phyloP scores from a whole-genome alignment of 2,329 filamentous ascomycete genomes.

The Beauveria sp. region DNA sequence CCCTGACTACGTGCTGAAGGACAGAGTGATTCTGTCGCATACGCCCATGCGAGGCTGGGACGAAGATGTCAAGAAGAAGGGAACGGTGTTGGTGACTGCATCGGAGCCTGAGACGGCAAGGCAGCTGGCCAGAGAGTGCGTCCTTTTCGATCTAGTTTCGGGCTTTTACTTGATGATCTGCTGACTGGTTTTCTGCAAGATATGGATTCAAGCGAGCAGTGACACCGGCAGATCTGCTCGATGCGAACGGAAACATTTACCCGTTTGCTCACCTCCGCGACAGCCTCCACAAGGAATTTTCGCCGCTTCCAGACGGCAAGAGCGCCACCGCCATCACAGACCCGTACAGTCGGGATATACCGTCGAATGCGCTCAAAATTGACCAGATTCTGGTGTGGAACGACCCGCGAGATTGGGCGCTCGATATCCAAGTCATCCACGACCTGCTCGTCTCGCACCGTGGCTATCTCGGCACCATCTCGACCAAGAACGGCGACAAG shows the following conservation, averaged over 20 bases:
- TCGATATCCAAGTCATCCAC: constrained; percentile 76
- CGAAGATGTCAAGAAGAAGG: constrained; percentile 26
- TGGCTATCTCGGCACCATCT: constrained; percentile 78
- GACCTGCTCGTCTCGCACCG: constrained; percentile 72
- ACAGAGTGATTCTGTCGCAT: constrained; percentile 65
- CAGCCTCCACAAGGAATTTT: constrained; percentile 22
- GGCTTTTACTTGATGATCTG: not conserved
- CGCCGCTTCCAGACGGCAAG: constrained; percentile 26
- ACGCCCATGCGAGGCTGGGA: constrained; percentile 68
- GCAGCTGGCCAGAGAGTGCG: constrained; percentile 60
- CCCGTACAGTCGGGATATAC: constrained; percentile 28
- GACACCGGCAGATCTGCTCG: constrained; percentile 76
- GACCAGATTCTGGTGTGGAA: constrained; percentile 92
- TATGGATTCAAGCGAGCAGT: constrained; percentile 76
- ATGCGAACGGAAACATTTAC: constrained; percentile 66
- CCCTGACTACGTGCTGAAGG: constrained; percentile 26
- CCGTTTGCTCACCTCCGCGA: constrained; percentile 57
- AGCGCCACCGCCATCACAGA: constrained; percentile 23
- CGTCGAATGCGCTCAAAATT: constrained; percentile 55
- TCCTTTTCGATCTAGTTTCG: not conserved
- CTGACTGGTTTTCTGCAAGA: constrained; percentile 17
- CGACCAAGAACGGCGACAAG: constrained; percentile 58
- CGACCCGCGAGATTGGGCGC: constrained; percentile 91
- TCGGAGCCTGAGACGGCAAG: constrained; percentile 61
- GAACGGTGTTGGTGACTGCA: constrained; percentile 66